Percentiles rank a stretch among this genome's conserved stretches.
Conservation (phyloP, 2,329 filamentous ascomycete species). For the Diaporthe amygdali region DNA sequence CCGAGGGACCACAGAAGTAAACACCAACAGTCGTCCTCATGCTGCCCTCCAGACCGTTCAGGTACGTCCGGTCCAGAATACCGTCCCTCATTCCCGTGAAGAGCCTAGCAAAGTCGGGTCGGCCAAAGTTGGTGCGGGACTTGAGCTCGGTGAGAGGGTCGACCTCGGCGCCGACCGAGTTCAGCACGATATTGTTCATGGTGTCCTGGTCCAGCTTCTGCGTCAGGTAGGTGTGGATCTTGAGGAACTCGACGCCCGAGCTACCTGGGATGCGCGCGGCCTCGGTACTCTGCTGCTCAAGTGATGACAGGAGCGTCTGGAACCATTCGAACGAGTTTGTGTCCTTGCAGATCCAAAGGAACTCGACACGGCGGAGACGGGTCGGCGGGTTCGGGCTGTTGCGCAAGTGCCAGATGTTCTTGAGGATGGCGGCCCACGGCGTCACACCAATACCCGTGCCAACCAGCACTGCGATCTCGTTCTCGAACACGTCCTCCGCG, state of each 20-base stretch:
- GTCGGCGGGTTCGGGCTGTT: slow-evolving; percentile 87
- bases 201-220: slow-evolving; percentile 92
- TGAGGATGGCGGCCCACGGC: slow-evolving; percentile 85
- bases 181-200: slow-evolving; percentile 94
- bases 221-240: slow-evolving; percentile 97
- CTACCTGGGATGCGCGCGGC: slow-evolving; percentile 71
- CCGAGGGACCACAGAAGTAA: slow-evolving; percentile 94
- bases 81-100: slow-evolving; percentile 87
- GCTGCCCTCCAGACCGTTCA: slow-evolving; percentile 78
- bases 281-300: slow-evolving; percentile 83
- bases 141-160: slow-evolving; percentile 94
- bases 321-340: slow-evolving; percentile 99
- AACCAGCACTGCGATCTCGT: slow-evolving; percentile 85
- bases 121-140: slow-evolving; percentile 90
- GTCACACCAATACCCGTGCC: slow-evolving; percentile 89
- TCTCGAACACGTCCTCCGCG: slow-evolving; percentile 95
- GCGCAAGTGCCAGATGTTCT: slow-evolving; percentile 98
- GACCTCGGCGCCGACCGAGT: slow-evolving; percentile 85
- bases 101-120: slow-evolving; percentile 84
- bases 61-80: slow-evolving; percentile 83
- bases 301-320: slow-evolving; percentile 87
- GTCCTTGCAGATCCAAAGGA: slow-evolving; percentile 98
- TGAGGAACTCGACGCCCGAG: slow-evolving; percentile 82
- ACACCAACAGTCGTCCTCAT: slow-evolving; percentile 88
- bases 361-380: slow-evolving; percentile 92